A percentile compares a stretch with the other conserved stretches of the same genome.
Conservation (phyloP, 2,329 filamentous ascomycete species). For the Truncatella angustata region DNA sequence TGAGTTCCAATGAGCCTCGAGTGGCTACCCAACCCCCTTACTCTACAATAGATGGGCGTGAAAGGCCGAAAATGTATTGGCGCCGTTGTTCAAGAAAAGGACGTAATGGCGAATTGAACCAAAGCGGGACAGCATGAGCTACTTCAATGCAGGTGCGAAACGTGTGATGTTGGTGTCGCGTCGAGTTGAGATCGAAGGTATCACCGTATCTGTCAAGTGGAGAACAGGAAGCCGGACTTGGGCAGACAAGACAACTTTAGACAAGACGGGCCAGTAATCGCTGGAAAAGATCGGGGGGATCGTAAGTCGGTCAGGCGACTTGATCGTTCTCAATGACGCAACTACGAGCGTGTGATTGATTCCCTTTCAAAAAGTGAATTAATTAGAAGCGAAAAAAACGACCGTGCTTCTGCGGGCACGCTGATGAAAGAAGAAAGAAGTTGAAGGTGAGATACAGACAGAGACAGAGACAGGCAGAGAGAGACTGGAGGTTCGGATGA, state of each 20-base stretch:
- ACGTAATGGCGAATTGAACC: neutral
- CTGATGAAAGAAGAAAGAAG: neutral
- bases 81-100: constrained; percentile 16
- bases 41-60: constrained; percentile 20
- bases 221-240: neutral
- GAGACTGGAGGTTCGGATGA: neutral
- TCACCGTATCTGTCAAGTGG: constrained; percentile 9
- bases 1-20: constrained; percentile 17
- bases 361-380: neutral
- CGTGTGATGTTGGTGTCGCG: constrained; percentile 9
- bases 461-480: neutral
- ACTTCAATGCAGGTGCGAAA: constrained; percentile 5
- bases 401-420: neutral
- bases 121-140: neutral
- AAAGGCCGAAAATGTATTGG: constrained; percentile 16
- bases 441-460: neutral
- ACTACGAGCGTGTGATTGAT: neutral
- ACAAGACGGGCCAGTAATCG: neutral
- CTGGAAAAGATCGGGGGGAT: neutral
- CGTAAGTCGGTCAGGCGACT: neutral
- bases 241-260: neutral
- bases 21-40: constrained; percentile 26
- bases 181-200: constrained; percentile 10
- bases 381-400: neutral
- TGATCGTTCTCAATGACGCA: neutral